These are phyloP conservation scores for Annona cherimola DNA, from an alignment of 164 flowering plant species.

Conservation along the genomic window DNA sequence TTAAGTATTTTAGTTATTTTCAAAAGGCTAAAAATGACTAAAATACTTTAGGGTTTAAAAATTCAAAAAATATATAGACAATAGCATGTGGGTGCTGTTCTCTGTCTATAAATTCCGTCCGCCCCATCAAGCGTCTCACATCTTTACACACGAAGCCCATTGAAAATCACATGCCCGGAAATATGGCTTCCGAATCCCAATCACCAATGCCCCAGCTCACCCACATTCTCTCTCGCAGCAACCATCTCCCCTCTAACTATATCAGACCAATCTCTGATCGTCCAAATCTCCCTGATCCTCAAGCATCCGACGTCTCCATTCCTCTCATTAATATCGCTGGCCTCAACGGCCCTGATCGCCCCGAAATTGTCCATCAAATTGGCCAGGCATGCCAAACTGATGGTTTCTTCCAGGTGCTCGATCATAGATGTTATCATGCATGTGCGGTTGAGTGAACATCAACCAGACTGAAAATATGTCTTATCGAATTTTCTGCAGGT, in stretches of 20 bases:
- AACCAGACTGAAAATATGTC: neutral
- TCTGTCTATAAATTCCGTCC: too few relatives aligned
- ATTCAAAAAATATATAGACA: too few relatives aligned
- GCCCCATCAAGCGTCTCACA: too few relatives aligned
- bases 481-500: neutral
- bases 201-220: conserved; percentile 16
- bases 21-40: too few relatives aligned
- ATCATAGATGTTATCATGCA: neutral
- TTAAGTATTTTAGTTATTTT: too few relatives aligned
- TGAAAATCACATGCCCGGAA: too few relatives aligned
- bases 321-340: conserved; percentile 42
- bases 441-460: neutral
- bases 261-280: conserved; percentile 47
- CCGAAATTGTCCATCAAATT: conserved; percentile 29
- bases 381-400: conserved; percentile 37
- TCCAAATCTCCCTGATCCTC: conserved; percentile 29
- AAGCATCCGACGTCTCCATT: conserved; percentile 24
- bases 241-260: conserved; percentile 33
- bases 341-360: conserved; percentile 28
- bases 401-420: conserved; percentile 49
- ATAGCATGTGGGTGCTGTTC: too few relatives aligned
- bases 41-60: too few relatives aligned
- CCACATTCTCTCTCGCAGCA: conserved; percentile 21
- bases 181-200: too few relatives aligned
- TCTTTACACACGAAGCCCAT: too few relatives aligned